Percentiles rank a stretch among this genome's conserved stretches.
phyloP scores from a whole-genome alignment of 345 rosid species.

The Heritiera littoralis region DNA sequence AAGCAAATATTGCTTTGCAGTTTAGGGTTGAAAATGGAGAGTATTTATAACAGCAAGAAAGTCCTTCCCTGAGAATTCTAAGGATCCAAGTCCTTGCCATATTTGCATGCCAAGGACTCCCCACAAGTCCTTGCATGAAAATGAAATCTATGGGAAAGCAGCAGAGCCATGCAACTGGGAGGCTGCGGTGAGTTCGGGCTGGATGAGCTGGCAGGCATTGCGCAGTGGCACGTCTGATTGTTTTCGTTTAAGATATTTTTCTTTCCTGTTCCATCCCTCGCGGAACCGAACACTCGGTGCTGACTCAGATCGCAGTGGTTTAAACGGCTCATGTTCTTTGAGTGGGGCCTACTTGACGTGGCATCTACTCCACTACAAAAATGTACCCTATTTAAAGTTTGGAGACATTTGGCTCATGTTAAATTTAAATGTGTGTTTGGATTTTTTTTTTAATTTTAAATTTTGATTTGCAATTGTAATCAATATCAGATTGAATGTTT shows the following conservation, averaged over 20 bases:
- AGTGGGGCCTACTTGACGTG: neutral
- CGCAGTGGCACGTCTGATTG: too few species aligned
- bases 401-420: too few species aligned
- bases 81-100: conserved; percentile 36
- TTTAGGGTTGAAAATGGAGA: neutral
- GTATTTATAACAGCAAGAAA: conserved; percentile 44
- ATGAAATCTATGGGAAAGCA: neutral
- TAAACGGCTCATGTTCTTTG: neutral
- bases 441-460: too few species aligned
- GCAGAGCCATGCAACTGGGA: conserved; percentile 10
- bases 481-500: too few species aligned
- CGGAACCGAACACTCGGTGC: neutral
- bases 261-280: neutral
- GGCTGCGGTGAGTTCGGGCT: neutral
- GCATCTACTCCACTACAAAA: neutral
- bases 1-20: neutral
- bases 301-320: conserved; percentile 14
- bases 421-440: too few species aligned
- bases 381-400: neutral
- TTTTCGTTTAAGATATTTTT: neutral
- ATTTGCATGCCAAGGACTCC: conserved; percentile 19
- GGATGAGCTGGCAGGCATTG: neutral
- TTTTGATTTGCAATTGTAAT: too few species aligned
- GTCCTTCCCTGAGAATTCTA: conserved; percentile 54
- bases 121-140: conserved; percentile 12